Percentiles rank a stretch among this genome's conserved stretches.
Conservation (phyloP, 2,329 filamentous ascomycete species). For the Monosporascus sp. region DNA sequence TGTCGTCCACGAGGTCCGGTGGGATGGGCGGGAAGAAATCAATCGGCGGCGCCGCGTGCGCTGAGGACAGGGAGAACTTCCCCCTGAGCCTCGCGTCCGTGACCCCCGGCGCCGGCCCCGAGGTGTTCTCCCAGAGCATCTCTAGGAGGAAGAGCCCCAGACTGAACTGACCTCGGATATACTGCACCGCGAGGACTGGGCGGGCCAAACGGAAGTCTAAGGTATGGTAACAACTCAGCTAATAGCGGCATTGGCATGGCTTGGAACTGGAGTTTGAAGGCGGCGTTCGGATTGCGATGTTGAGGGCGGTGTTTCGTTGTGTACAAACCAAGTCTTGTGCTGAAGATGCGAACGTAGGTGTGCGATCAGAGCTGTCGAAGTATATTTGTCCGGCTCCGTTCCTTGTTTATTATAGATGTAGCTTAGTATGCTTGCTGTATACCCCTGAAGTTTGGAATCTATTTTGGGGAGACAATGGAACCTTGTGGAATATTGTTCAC, state of each 20-base stretch:
- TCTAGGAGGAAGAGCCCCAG: conserved; percentile 52
- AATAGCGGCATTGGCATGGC: too few species aligned
- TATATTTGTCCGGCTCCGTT: conserved; percentile 3
- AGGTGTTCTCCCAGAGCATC: conserved; percentile 40
- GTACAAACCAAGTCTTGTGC: too few species aligned
- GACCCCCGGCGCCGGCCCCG: conserved; percentile 22
- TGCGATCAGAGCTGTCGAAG: background rate
- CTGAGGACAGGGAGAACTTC: conserved; percentile 48
- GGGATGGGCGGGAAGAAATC: conserved; percentile 22
- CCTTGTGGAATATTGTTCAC: too few species aligned
- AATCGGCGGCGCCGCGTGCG: conserved; percentile 21
- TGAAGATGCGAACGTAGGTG: too few species aligned
- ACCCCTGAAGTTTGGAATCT: conserved; percentile 10
- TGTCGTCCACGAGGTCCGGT: conserved; percentile 27
- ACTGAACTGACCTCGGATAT: conserved; percentile 24
- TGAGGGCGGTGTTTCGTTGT: too few species aligned
- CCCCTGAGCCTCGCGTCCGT: conserved; percentile 27
- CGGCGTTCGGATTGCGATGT: too few species aligned
- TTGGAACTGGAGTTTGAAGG: too few species aligned
- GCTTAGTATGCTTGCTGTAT: conserved; percentile 15
- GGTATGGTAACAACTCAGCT: too few species aligned
- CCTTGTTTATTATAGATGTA: conserved; percentile 4
- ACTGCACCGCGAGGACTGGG: background rate
- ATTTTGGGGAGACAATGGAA: background rate
- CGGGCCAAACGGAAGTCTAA: background rate